Percentiles rank a stretch among this genome's conserved stretches.
These are phyloP conservation scores for Phytopythium aichiense DNA, from an alignment of 352 stramenopile genomes.

Conservation along the genomic window DNA sequence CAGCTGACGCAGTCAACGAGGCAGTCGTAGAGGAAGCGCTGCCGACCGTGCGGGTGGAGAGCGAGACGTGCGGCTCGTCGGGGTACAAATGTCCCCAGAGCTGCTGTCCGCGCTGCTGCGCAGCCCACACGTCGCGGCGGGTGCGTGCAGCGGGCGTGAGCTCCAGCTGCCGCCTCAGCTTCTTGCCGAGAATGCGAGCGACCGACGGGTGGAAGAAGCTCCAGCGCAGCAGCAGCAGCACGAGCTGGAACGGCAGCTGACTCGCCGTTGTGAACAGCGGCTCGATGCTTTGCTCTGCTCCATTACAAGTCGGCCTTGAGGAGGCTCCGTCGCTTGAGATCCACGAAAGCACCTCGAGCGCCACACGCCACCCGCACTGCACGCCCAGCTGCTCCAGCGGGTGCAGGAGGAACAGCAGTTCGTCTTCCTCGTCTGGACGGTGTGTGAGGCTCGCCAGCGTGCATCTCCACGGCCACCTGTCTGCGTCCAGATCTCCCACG, in stretches of 20 bases:
- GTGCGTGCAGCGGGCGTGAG: conserved; percentile 44
- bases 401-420: conserved; percentile 11
- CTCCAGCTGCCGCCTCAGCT: conserved; percentile 45
- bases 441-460: not conserved
- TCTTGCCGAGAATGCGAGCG: conserved; percentile 25
- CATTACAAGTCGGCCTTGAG: not conserved
- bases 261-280: conserved; percentile 32
- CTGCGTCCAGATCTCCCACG: conserved; percentile 6
- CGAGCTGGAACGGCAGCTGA: conserved; percentile 64
- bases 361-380: conserved; percentile 54
- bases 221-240: conserved; percentile 65
- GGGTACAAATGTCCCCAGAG: conserved; percentile 32
- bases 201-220: conserved; percentile 63
- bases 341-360: conserved; percentile 43
- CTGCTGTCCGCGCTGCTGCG: conserved; percentile 18
- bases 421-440: not conserved
- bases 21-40: not conserved
- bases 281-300: not conserved
- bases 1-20: not conserved
- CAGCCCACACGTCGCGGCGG: conserved; percentile 23
- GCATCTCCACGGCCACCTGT: not conserved
- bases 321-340: conserved; percentile 4
- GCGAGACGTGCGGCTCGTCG: not conserved
- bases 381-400: conserved; percentile 35
- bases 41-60: not conserved